A percentile compares a stretch with the other conserved stretches of the same genome.
Evolutionary conservation across 257 asterid species (phyloP).

Genomic region (Fraxinus excelsior): DNA sequence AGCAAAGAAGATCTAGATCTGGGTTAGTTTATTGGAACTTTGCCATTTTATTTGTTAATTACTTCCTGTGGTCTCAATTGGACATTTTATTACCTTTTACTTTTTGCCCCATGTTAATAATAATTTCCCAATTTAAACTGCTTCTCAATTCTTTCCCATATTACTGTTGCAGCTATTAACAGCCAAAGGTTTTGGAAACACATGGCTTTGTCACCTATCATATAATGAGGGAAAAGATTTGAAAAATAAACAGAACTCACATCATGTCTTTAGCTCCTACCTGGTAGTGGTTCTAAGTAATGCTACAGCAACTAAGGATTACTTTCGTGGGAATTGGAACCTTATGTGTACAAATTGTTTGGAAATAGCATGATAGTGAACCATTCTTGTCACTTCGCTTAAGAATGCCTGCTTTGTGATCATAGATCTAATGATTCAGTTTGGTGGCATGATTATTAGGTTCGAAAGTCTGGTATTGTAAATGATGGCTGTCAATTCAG

Average conservation of each 20-base stretch:
- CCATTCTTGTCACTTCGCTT: not conserved
- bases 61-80: not conserved
- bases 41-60: not conserved
- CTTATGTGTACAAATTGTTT: not conserved
- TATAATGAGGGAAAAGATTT: not conserved
- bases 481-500: no score
- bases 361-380: not conserved
- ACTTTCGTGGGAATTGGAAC: not conserved
- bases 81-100: not conserved
- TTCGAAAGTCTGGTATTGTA: no score
- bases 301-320: not conserved
- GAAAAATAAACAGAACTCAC: not conserved
- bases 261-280: not conserved
- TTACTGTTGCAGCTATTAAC: not conserved
- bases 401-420: no score
- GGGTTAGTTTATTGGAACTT: slow-evolving; percentile 54
- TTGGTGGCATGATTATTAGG: no score
- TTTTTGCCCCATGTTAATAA: not conserved
- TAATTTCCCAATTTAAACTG: not conserved
- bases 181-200: not conserved
- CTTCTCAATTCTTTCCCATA: not conserved
- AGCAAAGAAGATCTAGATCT: slow-evolving; percentile 95
- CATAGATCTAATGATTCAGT: no score
- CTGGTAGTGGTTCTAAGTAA: not conserved
- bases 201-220: not conserved